These are phyloP conservation scores for Echinosophora koreensis DNA, from an alignment of 306 rosid genomes.

Conservation along the genomic window DNA sequence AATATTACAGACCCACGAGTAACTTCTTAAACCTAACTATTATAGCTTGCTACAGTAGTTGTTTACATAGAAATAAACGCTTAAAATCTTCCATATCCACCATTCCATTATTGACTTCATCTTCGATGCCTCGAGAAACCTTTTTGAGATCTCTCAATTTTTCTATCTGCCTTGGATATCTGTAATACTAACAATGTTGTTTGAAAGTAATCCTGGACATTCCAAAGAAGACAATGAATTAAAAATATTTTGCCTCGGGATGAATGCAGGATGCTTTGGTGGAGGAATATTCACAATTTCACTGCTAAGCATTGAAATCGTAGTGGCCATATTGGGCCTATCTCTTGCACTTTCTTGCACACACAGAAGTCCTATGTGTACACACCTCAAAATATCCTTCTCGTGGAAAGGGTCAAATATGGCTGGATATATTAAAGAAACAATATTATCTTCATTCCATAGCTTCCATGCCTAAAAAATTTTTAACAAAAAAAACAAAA, in stretches of 20 bases:
- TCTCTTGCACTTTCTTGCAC: conserved; percentile 31
- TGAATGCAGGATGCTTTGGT: conserved; percentile 19
- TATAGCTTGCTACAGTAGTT: background rate
- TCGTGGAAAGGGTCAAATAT: background rate
- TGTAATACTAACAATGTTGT: conserved; percentile 20
- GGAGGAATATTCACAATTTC: conserved; percentile 8
- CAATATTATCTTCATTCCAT: background rate
- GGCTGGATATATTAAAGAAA: background rate
- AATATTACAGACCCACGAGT: background rate
- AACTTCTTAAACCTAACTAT: background rate
- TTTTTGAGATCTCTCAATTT: too few species aligned
- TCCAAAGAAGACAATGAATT: background rate
- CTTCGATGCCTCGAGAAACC: background rate
- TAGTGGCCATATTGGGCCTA: conserved; percentile 10
- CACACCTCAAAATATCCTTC: conserved; percentile 20
- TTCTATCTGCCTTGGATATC: background rate
- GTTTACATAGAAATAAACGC: background rate
- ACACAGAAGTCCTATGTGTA: conserved; percentile 23
- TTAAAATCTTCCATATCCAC: background rate
- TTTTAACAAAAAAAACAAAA: background rate
- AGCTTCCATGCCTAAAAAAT: conserved; percentile 8
- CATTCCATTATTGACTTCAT: background rate
- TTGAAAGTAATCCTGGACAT: background rate
- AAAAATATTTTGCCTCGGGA: background rate
- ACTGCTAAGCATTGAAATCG: conserved; percentile 13